phyloP scores from a whole-genome alignment of 1,139 yeast genomes.

The Geotrichum citri-aurantii region DNA sequence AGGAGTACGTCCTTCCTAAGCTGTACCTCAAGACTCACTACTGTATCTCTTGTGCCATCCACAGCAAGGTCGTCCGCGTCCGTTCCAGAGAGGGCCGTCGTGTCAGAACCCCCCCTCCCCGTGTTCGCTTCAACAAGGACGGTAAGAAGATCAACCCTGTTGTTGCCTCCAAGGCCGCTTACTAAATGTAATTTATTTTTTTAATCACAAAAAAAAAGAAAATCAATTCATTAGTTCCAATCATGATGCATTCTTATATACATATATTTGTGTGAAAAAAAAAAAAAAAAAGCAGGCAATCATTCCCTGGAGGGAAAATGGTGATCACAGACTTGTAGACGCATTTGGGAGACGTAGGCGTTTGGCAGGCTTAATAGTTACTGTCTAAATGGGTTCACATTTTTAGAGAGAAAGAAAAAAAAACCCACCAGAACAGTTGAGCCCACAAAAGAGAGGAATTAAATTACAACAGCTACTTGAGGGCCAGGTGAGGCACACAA shows the following conservation, averaged over 20 bases:
- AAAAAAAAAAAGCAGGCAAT: too few species aligned
- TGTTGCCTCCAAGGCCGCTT: constrained; percentile 96
- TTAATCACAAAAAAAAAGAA: constrained; percentile 2
- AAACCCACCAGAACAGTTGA: not conserved
- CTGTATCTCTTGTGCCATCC: constrained; percentile 99
- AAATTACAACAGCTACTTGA: not conserved
- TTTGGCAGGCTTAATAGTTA: not conserved
- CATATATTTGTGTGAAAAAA: not conserved
- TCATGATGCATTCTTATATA: not conserved
- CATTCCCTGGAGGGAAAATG: too few species aligned
- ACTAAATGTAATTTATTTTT: constrained; percentile 15
- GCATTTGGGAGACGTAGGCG: not conserved
- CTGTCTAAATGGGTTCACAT: not conserved
- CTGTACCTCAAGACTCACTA: constrained; percentile 99
- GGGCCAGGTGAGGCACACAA: not conserved
- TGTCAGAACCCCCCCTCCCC: constrained; percentile 97
- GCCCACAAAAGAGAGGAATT: not conserved
- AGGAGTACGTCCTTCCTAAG: constrained; percentile 99
- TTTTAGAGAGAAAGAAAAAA: not conserved
- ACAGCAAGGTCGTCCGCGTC: constrained; percentile 99
- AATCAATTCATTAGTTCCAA: constrained; percentile 1
- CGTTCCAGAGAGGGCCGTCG: constrained; percentile 99
- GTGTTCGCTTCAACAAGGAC: constrained; percentile 97
- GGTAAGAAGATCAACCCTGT: constrained; percentile 91
- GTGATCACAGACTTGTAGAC: not conserved